Base-by-base conservation (phyloP, 2,329 filamentous ascomycete genomes). In the Trichoderma gracile region DNA sequence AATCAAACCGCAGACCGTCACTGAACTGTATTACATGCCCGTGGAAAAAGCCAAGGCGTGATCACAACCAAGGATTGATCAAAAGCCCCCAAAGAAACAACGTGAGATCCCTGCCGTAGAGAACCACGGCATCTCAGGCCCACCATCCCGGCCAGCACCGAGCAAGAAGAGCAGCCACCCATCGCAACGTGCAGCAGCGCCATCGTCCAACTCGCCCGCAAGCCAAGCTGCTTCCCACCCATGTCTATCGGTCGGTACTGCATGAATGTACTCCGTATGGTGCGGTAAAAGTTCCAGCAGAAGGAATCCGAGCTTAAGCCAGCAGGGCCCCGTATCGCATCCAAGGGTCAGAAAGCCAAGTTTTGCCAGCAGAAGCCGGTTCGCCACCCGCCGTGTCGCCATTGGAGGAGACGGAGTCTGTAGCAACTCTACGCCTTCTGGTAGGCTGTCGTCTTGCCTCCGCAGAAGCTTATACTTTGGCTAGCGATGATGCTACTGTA, bases 131-230 rank as follows among this genome's bases (percentile, higher is more conserved):
- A 33, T 40, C 30, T 45, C 46, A 59, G 58, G 21, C 60, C 57
- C 63, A 63, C 56, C 25, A 40, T 21, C 47, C 64, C 33, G 53
- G 53, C 46, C 50, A 61, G 52, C 52, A 46, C 65, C 56, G 65
- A 40, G 54, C 17, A 19, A 50, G 63, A 60, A 57, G 64, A 30
- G 30, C 25, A 38, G 33, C 33, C 33, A 38, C 9, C 33, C 59
- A 67, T 65, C 42, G 27, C 54, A 67, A 60, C 64, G 64, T 64
- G 64, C 58, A 65, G 66, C 62, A 67, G 66, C 66, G 66, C 64
- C 66, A 61, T 67, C 57, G 57, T 58, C 54, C 49, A 62, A 57
- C 63, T 65, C 63, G 49, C 52, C 57, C 56, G 62, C 61, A 56
- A 56, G 50, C 27, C 45, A 45, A 53, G 50, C 30, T 10, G 30